Evolutionary conservation across 2,329 filamentous ascomycete genomes (phyloP), one percentile per base, ranked within the genome.

Genomic region (Ophiostoma sp.): DNA sequence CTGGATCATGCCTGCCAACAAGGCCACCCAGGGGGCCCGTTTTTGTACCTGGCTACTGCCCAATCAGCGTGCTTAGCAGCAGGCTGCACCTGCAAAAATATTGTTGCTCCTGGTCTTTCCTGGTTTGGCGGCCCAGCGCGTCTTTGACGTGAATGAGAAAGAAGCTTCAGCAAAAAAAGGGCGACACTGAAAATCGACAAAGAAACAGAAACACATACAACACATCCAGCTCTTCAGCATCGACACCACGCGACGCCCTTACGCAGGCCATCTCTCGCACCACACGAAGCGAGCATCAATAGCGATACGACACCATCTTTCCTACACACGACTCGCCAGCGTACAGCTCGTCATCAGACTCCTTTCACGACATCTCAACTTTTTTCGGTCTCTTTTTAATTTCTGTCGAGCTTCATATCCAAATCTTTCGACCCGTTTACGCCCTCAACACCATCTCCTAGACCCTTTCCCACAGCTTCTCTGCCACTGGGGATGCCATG

Each of bases 401-500:
- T 50, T 63, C 8, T 36, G 11, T 50, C 17, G 33, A 64, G 42
- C 45, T 55, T 66, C 17, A 28, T 31, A 11, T 22, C 31, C 31
- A 12, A 12, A 9, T 39, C 25, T 33, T 66, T 48, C 22, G 11
- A 12, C 59, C 22, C 33, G 4, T 7, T n/a, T 12, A 45, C 22
- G 22, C n/a, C 36, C 42, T 68, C 64, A 8, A 4, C 15, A 25
- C 11, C 17, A 31, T 4, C 17, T 42, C 64, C 64, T 15, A 31
- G 42, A 50, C 17, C 64, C 64, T 25, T 1, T 68, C 36, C 61
- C n/a, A 42, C 48, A 70, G 59, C 57, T 57, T 25, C 36, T 39
- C 45, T 63, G 39, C 52, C 57, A 36, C 15, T 63, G 45, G 73
- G 69, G 70, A 78, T 78, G 77, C 77, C 75, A 78, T 78, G 78